These are phyloP conservation scores for Nemania sp. DNA, from an alignment of 2,329 filamentous ascomycete genomes.

Conservation along the genomic window DNA sequence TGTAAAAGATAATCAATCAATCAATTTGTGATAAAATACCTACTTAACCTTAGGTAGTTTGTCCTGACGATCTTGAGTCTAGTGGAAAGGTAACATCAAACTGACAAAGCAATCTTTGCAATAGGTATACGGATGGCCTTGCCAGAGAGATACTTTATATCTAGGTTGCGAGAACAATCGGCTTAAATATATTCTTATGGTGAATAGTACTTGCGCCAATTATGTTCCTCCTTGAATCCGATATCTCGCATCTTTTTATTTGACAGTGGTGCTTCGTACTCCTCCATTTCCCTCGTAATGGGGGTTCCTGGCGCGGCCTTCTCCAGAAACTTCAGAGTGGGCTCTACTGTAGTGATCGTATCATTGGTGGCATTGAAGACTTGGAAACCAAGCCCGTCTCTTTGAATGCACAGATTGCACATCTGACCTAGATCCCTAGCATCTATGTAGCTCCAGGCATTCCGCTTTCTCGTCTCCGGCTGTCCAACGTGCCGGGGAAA, in stretches of 20 bases:
- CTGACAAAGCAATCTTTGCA: no score
- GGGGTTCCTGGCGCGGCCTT: conserved; percentile 52
- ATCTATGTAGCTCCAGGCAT: conserved; percentile 67
- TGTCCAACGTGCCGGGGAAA: conserved; percentile 56
- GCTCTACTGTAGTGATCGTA: conserved; percentile 57
- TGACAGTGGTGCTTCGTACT: conserved; percentile 62
- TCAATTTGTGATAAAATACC: no score
- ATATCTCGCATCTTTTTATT: conserved; percentile 63
- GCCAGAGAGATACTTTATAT: no score
- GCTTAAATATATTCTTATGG: background rate
- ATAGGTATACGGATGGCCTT: no score
- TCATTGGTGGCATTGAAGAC: conserved; percentile 68
- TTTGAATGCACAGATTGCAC: conserved; percentile 56
- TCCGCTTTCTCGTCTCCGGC: conserved; percentile 55
- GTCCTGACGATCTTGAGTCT: no score
- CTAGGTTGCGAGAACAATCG: no score
- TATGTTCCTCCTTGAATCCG: conserved; percentile 61
- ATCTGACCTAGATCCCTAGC: conserved; percentile 65
- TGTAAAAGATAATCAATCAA: no score
- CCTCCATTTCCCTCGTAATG: conserved; percentile 58
- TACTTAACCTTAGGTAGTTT: no score
- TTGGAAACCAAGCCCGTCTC: conserved; percentile 61
- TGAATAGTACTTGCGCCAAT: conserved; percentile 49
- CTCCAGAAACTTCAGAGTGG: conserved; percentile 56
- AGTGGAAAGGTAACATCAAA: no score